These are phyloP conservation scores for Cocos nucifera DNA, from an alignment of 176 grass and related monocot species.

Conservation along the genomic window DNA sequence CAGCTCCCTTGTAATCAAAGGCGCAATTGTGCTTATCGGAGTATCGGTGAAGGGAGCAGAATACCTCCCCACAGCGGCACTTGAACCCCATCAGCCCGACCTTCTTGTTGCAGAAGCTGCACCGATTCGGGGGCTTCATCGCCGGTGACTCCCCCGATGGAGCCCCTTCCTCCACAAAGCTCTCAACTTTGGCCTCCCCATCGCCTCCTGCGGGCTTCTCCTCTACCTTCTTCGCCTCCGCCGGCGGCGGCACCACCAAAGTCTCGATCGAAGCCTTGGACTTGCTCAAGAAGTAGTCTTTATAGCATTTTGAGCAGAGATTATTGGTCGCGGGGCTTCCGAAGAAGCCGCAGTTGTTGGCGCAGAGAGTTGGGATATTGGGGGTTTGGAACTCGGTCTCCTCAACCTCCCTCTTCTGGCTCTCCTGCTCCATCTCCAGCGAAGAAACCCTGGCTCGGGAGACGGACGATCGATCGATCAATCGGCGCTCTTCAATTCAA, in stretches of 20 bases:
- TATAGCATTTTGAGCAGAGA: constrained; percentile 63
- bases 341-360: constrained; percentile 68
- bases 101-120: constrained; percentile 29
- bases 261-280: constrained; percentile 24
- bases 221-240: constrained; percentile 6
- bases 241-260: not conserved
- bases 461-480: too few relatives aligned
- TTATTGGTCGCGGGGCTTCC: constrained; percentile 36
- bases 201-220: not conserved
- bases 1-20: constrained; percentile 48
- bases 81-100: constrained; percentile 61
- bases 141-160: not conserved
- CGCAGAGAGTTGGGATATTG: constrained; percentile 30
- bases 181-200: not conserved
- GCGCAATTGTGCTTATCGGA: constrained; percentile 49
- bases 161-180: not conserved
- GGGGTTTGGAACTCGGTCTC: not conserved
- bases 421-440: constrained; percentile 33
- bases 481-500: too few relatives aligned
- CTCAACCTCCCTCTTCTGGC: constrained; percentile 23
- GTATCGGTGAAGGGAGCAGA: constrained; percentile 58
- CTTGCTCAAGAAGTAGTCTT: constrained; percentile 24
- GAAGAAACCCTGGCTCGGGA: not conserved
- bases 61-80: constrained; percentile 61
- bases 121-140: constrained; percentile 11